Percentiles rank a stretch among this genome's conserved stretches.
Conservation (phyloP, 495 filamentous ascomycete species). For the Talaromyces thailandensis region DNA sequence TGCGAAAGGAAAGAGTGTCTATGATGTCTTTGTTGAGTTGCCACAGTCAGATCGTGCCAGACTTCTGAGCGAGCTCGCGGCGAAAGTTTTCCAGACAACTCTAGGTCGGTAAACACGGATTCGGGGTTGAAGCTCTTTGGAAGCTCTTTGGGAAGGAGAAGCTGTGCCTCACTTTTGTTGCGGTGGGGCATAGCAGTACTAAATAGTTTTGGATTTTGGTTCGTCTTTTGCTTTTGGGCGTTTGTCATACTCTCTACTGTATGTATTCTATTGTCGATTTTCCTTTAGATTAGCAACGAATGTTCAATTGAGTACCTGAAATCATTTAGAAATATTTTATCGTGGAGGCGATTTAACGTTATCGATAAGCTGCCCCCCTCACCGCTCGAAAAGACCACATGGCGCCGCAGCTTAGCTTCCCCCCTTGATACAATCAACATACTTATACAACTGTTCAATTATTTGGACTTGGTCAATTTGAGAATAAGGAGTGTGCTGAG, state of each 20-base stretch:
- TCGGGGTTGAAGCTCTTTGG: not conserved
- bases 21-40: conserved; percentile 76
- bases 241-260: not conserved
- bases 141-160: not conserved
- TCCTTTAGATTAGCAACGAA: not conserved
- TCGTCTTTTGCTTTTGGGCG: not conserved
- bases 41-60: conserved; percentile 70
- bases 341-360: conserved; percentile 1
- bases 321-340: not conserved
- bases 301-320: not conserved
- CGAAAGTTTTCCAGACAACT: conserved; percentile 53
- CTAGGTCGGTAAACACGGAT: conserved; percentile 15
- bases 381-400: conserved; percentile 1
- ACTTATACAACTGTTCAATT: not conserved
- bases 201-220: not conserved
- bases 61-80: conserved; percentile 66
- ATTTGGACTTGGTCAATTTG: not conserved
- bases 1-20: conserved; percentile 89
- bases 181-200: not conserved
- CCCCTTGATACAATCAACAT: not conserved
- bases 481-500: not conserved
- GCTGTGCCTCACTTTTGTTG: not conserved
- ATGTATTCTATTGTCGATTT: not conserved
- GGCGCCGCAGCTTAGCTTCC: not conserved
- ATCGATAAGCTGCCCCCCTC: conserved; percentile 1